phyloP scores from a whole-genome alignment of 805 yeast genomes.

The Maudiozyma serrabonitensis region DNA sequence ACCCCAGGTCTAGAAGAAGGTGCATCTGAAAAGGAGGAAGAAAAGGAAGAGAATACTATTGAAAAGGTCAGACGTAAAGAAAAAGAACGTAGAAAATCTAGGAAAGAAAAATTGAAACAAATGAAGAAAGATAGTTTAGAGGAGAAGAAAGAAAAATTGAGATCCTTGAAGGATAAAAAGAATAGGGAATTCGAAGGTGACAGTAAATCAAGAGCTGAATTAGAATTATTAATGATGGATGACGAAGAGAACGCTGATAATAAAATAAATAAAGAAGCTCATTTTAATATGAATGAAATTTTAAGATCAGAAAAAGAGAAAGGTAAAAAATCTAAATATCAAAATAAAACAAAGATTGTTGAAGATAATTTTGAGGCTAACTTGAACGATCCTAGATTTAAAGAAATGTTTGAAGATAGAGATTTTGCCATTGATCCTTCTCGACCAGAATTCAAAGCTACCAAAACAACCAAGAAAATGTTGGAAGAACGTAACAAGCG shows the following conservation, averaged over 20 bases:
- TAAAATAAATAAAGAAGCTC: conserved; percentile 37
- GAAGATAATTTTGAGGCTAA: conserved; percentile 57
- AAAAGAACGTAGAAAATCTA: conserved; percentile 79
- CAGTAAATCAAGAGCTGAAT: conserved; percentile 48
- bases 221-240: conserved; percentile 58
- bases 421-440: conserved; percentile 94
- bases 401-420: conserved; percentile 71
- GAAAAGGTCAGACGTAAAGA: conserved; percentile 78
- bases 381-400: conserved; percentile 76
- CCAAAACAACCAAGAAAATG: conserved; percentile 76
- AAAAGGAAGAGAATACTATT: conserved; percentile 60
- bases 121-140: conserved; percentile 42
- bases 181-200: conserved; percentile 28
- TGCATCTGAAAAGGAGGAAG: conserved; percentile 28
- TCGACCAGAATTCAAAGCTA: conserved; percentile 79
- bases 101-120: conserved; percentile 69
- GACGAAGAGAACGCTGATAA: conserved; percentile 36
- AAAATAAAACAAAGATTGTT: conserved; percentile 39
- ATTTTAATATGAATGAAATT: conserved; percentile 72
- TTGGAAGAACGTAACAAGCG: conserved; percentile 65
- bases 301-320: conserved; percentile 63
- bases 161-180: conserved; percentile 23
- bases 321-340: conserved; percentile 38
- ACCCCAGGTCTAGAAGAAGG: conserved; percentile 66
- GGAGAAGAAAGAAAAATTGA: conserved; percentile 37